A percentile compares a stretch with the other conserved stretches of the same genome.
phyloP scores from a whole-genome alignment of 768 basidiomycete species.

The Termitomyces sp. region DNA sequence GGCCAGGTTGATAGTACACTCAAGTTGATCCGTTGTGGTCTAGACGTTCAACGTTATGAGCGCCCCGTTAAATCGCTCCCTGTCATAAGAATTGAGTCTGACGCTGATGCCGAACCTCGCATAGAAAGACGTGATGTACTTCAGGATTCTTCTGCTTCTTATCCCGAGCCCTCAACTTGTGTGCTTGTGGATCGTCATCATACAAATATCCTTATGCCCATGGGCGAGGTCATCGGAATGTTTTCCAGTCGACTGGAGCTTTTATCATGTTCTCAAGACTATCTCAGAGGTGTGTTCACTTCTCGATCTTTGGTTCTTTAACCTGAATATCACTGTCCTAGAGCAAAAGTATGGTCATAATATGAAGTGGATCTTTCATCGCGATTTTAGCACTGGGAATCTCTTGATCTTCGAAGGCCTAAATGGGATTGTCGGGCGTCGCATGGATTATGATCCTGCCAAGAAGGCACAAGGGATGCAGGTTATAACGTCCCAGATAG shows the following conservation, averaged over 20 bases:
- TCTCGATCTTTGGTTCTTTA: neutral
- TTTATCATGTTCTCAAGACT: neutral
- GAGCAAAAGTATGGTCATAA: neutral
- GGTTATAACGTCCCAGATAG: neutral
- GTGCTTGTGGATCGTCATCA: neutral
- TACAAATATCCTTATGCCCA: neutral
- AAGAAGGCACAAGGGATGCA: neutral
- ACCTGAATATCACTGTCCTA: neutral
- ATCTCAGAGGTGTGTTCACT: neutral
- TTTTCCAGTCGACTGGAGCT: neutral
- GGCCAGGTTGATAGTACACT: neutral
- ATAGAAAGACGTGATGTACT: neutral
- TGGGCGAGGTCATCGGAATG: neutral
- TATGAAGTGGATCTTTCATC: neutral
- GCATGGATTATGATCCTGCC: slow-evolving; percentile 4
- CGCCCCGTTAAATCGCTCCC: neutral
- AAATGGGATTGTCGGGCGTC: neutral
- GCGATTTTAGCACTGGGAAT: neutral
- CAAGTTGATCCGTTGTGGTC: neutral
- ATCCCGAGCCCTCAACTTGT: neutral
- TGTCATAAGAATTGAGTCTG: neutral
- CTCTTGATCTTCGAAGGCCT: neutral
- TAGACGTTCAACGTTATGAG: neutral
- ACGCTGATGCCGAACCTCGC: neutral
- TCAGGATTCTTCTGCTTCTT: neutral